These are phyloP conservation scores for Apiosordaria backusii DNA, from an alignment of 495 filamentous ascomycete species.

Conservation along the genomic window DNA sequence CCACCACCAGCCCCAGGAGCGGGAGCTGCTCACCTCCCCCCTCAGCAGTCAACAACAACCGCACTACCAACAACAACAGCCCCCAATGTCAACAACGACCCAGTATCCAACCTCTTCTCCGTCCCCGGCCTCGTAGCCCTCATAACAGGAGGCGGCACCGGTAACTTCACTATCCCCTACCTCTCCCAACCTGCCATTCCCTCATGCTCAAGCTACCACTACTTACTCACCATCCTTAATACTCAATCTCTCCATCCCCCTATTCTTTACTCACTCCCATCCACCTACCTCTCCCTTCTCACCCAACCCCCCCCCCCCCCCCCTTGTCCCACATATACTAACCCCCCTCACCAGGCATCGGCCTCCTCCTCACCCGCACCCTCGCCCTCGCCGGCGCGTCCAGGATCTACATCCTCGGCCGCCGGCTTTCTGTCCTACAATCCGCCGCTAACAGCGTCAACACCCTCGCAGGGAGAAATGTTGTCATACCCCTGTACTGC, in stretches of 20 bases:
- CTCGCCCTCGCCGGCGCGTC: slow-evolving; percentile 56
- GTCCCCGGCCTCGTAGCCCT: slow-evolving; percentile 60
- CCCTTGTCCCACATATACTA: too few relatives aligned
- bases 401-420: slow-evolving; percentile 71
- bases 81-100: neutral
- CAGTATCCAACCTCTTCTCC: slow-evolving; percentile 48
- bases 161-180: slow-evolving; percentile 26
- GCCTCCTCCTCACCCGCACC: slow-evolving; percentile 63
- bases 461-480: slow-evolving; percentile 25
- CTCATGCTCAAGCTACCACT: too few relatives aligned
- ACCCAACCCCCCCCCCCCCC: too few relatives aligned
- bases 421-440: slow-evolving; percentile 55
- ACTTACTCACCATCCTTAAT: too few relatives aligned
- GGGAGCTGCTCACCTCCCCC: too few relatives aligned
- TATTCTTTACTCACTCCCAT: neutral
- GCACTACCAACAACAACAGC: neutral
- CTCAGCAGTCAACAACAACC: neutral
- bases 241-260: too few relatives aligned
- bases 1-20: neutral
- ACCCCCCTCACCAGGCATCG: slow-evolving; percentile 47
- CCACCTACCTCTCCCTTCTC: too few relatives aligned
- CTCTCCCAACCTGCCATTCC: too few relatives aligned
- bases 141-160: slow-evolving; percentile 62
- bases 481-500: slow-evolving; percentile 56
- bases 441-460: slow-evolving; percentile 42